These are phyloP conservation scores for Pleurotus ostreatus DNA, from an alignment of 768 basidiomycete genomes.

Conservation along the genomic window DNA sequence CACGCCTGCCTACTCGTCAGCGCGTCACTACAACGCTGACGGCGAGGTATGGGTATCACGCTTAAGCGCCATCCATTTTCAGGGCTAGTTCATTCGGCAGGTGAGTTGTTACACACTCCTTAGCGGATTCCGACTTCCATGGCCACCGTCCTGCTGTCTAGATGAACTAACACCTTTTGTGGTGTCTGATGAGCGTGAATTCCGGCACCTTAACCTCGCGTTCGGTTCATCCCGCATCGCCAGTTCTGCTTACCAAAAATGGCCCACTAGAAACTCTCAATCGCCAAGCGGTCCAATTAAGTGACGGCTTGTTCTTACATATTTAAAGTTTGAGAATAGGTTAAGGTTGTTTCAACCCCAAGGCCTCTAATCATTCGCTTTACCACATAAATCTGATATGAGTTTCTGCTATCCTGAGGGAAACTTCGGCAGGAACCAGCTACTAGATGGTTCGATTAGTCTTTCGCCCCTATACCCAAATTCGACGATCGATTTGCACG, in stretches of 20 bases:
- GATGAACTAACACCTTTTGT: too few species aligned
- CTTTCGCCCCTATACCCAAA: conserved; percentile 96
- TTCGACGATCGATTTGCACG: conserved; percentile 95
- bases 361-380: conserved; percentile 92
- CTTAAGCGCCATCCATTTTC: too few species aligned
- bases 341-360: conserved; percentile 87
- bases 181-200: too few species aligned
- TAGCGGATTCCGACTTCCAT: too few species aligned
- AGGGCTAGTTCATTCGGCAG: too few species aligned
- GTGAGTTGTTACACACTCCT: too few species aligned
- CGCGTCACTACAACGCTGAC: too few species aligned
- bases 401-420: conserved; percentile 60
- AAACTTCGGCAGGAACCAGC: conserved; percentile 92
- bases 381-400: conserved; percentile 62
- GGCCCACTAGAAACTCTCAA: conserved; percentile 79
- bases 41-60: too few species aligned
- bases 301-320: conserved; percentile 82
- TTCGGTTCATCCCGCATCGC: conserved; percentile 71
- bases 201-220: conserved; percentile 73
- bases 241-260: conserved; percentile 74
- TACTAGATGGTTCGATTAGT: conserved; percentile 94
- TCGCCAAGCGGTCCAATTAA: conserved; percentile 79
- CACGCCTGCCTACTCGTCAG: too few species aligned
- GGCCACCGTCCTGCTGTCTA: too few species aligned
- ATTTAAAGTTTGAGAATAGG: conserved; percentile 81